Evolutionary conservation across 1,284 basidiomycete species (phyloP).

Genomic region (Omphalotus olearius): DNA sequence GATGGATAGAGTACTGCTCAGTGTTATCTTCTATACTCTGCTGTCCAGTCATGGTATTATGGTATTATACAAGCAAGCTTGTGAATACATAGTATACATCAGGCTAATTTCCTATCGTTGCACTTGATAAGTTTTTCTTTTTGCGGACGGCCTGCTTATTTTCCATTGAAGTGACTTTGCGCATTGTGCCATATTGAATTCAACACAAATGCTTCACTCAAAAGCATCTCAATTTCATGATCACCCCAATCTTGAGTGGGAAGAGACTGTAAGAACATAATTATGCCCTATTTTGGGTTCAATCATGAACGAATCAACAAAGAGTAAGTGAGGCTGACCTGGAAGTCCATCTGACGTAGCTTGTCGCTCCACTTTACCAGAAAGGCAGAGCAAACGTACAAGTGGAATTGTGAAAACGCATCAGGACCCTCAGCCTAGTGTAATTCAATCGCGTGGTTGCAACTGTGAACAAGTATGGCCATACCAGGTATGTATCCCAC

Average conservation of each 20-base stretch:
- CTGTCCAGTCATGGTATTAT: conserved; percentile 4
- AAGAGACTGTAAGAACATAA: conserved; percentile 97
- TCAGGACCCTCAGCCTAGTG: conserved; percentile 87
- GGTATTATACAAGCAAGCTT: conserved; percentile 6
- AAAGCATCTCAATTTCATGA: conserved; percentile 91
- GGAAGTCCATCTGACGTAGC: conserved; percentile 92
- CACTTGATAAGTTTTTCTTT: neutral
- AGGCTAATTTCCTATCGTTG: neutral
- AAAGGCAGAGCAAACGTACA: conserved; percentile 95
- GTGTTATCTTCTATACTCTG: neutral
- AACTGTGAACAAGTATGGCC: conserved; percentile 24
- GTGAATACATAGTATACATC: neutral
- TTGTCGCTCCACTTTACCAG: conserved; percentile 90
- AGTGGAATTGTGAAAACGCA: conserved; percentile 94
- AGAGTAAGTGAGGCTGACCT: conserved; percentile 47
- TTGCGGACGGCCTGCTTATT: conserved; percentile 20
- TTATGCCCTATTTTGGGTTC: conserved; percentile 71
- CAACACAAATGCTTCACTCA: conserved; percentile 94
- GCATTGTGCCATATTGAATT: conserved; percentile 94
- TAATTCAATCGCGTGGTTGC: conserved; percentile 2
- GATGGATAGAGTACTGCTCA: conserved; percentile 12
- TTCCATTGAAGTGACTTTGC: conserved; percentile 80
- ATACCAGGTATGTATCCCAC: conserved; percentile 97
- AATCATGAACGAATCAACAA: neutral
- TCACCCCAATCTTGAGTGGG: conserved; percentile 96